These are phyloP conservation scores for Tulasnella sp. DNA, from an alignment of 768 basidiomycete species.

Conservation along the genomic window DNA sequence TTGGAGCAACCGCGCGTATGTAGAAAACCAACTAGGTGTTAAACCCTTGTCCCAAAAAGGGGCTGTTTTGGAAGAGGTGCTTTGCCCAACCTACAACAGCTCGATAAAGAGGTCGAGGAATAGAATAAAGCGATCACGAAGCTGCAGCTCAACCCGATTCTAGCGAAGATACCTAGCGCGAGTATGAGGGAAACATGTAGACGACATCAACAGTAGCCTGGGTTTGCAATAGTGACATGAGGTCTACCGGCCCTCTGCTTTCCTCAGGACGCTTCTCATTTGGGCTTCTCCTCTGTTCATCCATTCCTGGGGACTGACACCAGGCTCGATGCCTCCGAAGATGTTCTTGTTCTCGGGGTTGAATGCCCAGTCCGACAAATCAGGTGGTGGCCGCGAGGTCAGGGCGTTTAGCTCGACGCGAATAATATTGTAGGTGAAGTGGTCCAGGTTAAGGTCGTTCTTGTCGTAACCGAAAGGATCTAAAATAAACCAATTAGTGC, in stretches of 20 bases:
- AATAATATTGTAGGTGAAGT: conserved; percentile 37
- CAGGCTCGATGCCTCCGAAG: conserved; percentile 20
- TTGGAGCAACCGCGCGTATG: too few species aligned
- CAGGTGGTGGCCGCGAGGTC: conserved; percentile 33
- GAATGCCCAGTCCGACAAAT: conserved; percentile 35
- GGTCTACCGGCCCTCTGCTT: neutral
- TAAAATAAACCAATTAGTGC: neutral
- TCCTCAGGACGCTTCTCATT: conserved; percentile 4
- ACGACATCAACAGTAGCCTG: too few species aligned
- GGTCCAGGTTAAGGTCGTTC: conserved; percentile 37
- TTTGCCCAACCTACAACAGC: too few species aligned
- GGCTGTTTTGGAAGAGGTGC: too few species aligned
- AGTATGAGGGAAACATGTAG: too few species aligned
- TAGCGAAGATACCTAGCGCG: too few species aligned
- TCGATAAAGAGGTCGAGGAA: too few species aligned
- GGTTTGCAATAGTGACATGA: neutral
- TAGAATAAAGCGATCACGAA: too few species aligned
- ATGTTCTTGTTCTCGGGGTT: conserved; percentile 30
- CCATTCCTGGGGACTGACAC: conserved; percentile 20
- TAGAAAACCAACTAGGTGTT: too few species aligned
- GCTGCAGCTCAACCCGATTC: too few species aligned
- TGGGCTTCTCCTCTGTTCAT: conserved; percentile 16
- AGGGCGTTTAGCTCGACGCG: conserved; percentile 35
- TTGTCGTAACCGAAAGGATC: conserved; percentile 37
- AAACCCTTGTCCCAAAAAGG: too few species aligned